Percentiles rank a stretch among this genome's conserved stretches.
These are phyloP conservation scores for Saccharomycopsis lassenensis DNA, from an alignment of 805 yeast species.

Conservation along the genomic window DNA sequence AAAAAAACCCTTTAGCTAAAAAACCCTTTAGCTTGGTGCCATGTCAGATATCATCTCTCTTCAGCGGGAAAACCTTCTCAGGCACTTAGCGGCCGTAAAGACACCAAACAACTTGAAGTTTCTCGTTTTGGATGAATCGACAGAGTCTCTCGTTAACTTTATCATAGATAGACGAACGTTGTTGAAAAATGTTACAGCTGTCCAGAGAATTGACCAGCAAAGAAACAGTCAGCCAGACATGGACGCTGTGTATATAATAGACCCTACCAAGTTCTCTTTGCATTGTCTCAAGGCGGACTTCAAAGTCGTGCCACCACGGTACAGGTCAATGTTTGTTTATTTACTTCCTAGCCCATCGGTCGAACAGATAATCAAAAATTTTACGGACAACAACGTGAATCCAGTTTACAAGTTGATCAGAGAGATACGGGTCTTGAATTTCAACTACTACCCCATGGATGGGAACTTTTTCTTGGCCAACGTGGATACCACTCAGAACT, in stretches of 20 bases:
- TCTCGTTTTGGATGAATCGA: constrained; percentile 46
- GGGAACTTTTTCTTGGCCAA: constrained; percentile 62
- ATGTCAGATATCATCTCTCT: constrained; percentile 4
- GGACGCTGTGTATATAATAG: constrained; percentile 73
- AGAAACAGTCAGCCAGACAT: constrained; percentile 53
- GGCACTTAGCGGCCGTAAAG: constrained; percentile 2
- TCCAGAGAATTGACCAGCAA: constrained; percentile 50
- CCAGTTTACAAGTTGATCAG: constrained; percentile 22
- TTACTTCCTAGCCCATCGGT: constrained; percentile 50
- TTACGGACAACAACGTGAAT: constrained; percentile 10
- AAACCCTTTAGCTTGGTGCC: too few species aligned
- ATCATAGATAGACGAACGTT: constrained; percentile 40
- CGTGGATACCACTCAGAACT: constrained; percentile 24
- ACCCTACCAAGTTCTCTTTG: constrained; percentile 55
- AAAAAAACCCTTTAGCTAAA: too few species aligned
- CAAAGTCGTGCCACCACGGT: constrained; percentile 52
- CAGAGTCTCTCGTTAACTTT: constrained; percentile 36
- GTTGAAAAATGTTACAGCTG: constrained; percentile 46
- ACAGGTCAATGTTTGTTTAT: constrained; percentile 59
- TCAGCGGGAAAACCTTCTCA: constrained; percentile 3
- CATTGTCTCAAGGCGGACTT: constrained; percentile 75
- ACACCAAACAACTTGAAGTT: constrained; percentile 33
- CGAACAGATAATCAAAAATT: constrained; percentile 17
- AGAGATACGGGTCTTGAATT: constrained; percentile 30
- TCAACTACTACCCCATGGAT: constrained; percentile 58